These are phyloP conservation scores for Ogataea siamensis DNA, from an alignment of 805 yeast genomes.

Conservation along the genomic window DNA sequence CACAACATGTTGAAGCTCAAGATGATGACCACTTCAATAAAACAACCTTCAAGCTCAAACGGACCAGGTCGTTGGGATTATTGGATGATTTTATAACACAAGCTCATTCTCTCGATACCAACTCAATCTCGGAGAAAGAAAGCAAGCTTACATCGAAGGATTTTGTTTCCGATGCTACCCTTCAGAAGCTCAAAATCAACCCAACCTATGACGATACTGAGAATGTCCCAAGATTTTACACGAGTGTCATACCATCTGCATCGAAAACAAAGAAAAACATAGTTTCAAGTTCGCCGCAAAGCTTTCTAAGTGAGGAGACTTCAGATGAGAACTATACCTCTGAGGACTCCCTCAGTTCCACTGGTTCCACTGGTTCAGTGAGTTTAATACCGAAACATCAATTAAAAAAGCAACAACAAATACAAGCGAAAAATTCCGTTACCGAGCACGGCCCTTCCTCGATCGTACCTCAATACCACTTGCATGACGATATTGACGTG, in stretches of 20 bases:
- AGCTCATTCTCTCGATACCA: conserved; percentile 21
- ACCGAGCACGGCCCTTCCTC: too few species aligned
- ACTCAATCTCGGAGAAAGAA: conserved; percentile 26
- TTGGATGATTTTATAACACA: conserved; percentile 56
- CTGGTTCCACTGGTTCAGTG: conserved; percentile 24
- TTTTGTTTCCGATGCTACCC: conserved; percentile 88
- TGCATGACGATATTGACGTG: conserved; percentile 85
- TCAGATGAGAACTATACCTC: conserved; percentile 28
- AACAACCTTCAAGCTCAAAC: conserved; percentile 69
- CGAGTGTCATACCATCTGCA: conserved; percentile 26
- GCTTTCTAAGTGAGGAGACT: conserved; percentile 27
- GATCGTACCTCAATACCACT: conserved; percentile 32
- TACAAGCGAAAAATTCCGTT: conserved; percentile 13
- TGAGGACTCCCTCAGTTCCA: conserved; percentile 30
- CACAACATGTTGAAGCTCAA: conserved; percentile 67
- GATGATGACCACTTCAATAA: conserved; percentile 68
- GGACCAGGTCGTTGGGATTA: conserved; percentile 81
- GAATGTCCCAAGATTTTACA: conserved; percentile 29
- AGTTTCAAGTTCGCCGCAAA: conserved; percentile 25
- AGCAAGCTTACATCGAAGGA: conserved; percentile 94
- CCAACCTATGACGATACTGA: conserved; percentile 22
- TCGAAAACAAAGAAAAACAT: conserved; percentile 13
- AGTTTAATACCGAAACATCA: conserved; percentile 34
- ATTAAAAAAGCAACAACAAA: conserved; percentile 24
- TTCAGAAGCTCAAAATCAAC: conserved; percentile 64